Conservation (phyloP, 345 rosid species). For the Camelina neglecta region DNA sequence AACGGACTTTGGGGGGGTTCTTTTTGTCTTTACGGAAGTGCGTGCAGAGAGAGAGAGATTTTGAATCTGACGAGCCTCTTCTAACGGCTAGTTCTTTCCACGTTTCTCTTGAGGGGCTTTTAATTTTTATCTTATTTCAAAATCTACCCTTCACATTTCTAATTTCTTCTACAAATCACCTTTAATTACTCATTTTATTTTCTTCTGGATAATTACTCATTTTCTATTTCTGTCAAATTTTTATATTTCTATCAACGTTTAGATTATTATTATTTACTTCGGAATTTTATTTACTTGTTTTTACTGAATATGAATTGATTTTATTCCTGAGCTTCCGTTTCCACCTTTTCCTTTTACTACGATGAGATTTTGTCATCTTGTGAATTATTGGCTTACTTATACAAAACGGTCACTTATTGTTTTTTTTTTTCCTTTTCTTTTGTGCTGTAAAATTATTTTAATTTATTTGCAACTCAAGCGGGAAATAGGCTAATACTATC, state of each 20-base stretch:
- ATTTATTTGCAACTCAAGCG: constrained; percentile 11
- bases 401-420: constrained; percentile 2
- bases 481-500: background rate
- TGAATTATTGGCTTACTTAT: constrained; percentile 18
- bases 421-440: background rate
- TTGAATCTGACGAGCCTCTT: constrained; percentile 38
- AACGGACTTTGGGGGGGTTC: constrained; percentile 29
- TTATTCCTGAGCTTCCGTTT: constrained; percentile 2
- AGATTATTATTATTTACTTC: background rate
- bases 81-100: constrained; percentile 43
- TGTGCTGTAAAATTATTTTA: background rate
- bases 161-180: background rate
- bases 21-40: constrained; percentile 41
- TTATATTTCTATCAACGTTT: background rate
- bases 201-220: background rate
- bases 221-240: background rate
- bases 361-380: constrained; percentile 2
- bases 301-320: background rate
- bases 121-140: constrained; percentile 2
- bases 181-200: background rate
- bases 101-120: constrained; percentile 36
- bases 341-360: background rate
- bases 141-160: constrained; percentile 9
- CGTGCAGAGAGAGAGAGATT: constrained; percentile 37
- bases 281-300: background rate